Percentiles rank a stretch among this genome's conserved stretches.
These are phyloP conservation scores for Colletotrichum aenigma DNA, from an alignment of 2,329 filamentous ascomycete species.

Conservation along the genomic window DNA sequence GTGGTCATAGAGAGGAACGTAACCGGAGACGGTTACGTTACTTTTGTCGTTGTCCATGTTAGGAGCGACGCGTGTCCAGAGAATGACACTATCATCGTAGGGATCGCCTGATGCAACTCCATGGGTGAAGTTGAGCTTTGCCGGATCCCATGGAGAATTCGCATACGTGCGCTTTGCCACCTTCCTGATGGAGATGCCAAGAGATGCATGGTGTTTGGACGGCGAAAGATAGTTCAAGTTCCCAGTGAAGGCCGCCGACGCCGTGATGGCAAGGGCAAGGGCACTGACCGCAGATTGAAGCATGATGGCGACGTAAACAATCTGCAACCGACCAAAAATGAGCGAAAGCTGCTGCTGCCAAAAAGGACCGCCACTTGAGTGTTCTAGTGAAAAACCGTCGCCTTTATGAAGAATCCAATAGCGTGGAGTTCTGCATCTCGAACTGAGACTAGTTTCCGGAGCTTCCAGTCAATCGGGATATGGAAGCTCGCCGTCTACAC, in stretches of 20 bases:
- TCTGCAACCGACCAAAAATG: not conserved
- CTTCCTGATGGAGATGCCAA: constrained; percentile 69
- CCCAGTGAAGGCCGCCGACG: constrained; percentile 21
- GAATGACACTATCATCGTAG: constrained; percentile 62
- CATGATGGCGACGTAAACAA: not conserved
- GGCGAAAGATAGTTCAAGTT: constrained; percentile 74
- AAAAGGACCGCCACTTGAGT: fast-evolving
- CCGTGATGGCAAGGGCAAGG: not conserved
- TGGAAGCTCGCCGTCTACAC: not conserved
- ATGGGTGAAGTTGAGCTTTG: constrained; percentile 66
- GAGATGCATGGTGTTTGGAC: constrained; percentile 64
- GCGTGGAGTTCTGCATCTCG: not conserved
- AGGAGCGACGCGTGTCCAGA: constrained; percentile 53
- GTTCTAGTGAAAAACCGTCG: not conserved
- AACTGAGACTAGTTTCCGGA: not conserved
- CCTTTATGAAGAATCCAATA: not conserved
- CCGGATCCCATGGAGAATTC: constrained; percentile 44
- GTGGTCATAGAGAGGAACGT: constrained; percentile 48
- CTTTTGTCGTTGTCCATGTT: constrained; percentile 48
- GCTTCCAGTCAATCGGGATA: not conserved
- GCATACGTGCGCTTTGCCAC: constrained; percentile 59
- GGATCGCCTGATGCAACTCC: constrained; percentile 58
- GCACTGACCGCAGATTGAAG: not conserved
- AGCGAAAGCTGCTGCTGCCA: not conserved
- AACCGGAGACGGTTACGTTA: constrained; percentile 46